Evolutionary conservation across 306 rosid genomes (phyloP), one percentile per base, ranked within the genome.

Genomic region (Senna siamea): DNA sequence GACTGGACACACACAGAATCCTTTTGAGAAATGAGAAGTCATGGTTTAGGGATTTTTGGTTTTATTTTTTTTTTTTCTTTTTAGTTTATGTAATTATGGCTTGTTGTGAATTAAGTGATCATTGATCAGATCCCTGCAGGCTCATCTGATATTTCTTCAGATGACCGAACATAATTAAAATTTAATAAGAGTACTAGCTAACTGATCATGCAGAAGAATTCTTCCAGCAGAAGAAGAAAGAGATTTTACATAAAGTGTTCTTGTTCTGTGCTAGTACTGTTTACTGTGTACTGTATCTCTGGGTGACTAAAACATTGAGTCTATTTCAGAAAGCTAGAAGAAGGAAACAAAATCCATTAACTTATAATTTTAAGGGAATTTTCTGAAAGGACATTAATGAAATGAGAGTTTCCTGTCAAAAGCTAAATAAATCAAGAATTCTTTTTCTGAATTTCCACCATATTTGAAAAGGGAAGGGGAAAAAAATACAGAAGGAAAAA

Each of bases 1-100:
- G 67, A 70, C 0, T 37, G 40, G 40, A 37, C 5, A 37, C 62
- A 78, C 51, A 61, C 61, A 69, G 77, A 72, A 76, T 81, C 85
- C 79, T 60, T 73, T 66, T 75, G n/a, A 72, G 61, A 26, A 46
- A n/a, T n/a, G n/a, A n/a, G n/a, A n/a, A 52, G 65, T 65, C 76
- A 58, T 76, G 74, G 32, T 48, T 86, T 80, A 80, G 85, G 82
- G 88, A 76, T 73, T 72, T 75, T 12, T 65, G 65, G 46, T 62
- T 79, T 75, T 56, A 34, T 70, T 34, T 63, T 34, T 73, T 71
- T 75, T 22, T 58, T 58, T 32, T 32, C 5, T 2, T 2, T 37
- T 37, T 2, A 37, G 4, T 37, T 5, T 15, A 35, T 53, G 62
- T 50, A 79, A 67, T 69, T 38, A 41, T 59, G 70, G 46, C 38